These are phyloP conservation scores for Piper longum DNA, from an alignment of 164 flowering plant species.

Conservation along the genomic window DNA sequence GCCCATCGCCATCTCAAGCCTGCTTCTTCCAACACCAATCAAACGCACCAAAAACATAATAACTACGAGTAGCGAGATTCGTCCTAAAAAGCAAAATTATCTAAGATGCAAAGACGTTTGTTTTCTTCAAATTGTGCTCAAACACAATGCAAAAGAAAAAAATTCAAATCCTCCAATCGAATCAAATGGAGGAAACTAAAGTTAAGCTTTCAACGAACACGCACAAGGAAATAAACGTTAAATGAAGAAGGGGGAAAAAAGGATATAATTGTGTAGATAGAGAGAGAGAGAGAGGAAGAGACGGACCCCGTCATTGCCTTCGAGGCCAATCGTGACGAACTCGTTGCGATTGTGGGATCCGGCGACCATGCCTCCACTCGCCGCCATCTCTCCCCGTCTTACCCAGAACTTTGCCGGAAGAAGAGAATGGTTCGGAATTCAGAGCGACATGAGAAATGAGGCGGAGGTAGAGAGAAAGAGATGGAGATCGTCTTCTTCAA, in stretches of 20 bases:
- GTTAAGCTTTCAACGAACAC: background rate
- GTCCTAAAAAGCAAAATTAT: background rate
- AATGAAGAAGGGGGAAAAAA: background rate
- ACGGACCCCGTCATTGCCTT: constrained; percentile 64
- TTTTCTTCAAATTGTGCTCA: background rate
- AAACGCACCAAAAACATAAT: background rate
- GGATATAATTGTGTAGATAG: background rate
- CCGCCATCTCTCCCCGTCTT: constrained; percentile 35
- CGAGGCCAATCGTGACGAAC: constrained; percentile 70
- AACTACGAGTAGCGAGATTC: background rate
- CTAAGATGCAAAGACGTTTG: background rate
- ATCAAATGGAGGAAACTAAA: background rate
- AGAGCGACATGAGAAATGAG: too few relatives aligned
- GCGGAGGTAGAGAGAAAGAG: too few relatives aligned
- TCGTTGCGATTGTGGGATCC: constrained; percentile 77
- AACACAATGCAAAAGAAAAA: background rate
- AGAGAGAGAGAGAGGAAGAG: background rate
- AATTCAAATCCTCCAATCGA: background rate
- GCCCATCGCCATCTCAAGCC: background rate
- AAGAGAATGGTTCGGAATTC: too few relatives aligned
- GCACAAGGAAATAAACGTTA: background rate
- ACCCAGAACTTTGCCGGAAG: too few relatives aligned
- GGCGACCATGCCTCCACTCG: constrained; percentile 86
- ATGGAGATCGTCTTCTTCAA: too few relatives aligned
- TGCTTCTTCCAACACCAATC: too few relatives aligned